phyloP scores from a whole-genome alignment of 1,284 basidiomycete genomes.

The Rugosomyces carneus region DNA sequence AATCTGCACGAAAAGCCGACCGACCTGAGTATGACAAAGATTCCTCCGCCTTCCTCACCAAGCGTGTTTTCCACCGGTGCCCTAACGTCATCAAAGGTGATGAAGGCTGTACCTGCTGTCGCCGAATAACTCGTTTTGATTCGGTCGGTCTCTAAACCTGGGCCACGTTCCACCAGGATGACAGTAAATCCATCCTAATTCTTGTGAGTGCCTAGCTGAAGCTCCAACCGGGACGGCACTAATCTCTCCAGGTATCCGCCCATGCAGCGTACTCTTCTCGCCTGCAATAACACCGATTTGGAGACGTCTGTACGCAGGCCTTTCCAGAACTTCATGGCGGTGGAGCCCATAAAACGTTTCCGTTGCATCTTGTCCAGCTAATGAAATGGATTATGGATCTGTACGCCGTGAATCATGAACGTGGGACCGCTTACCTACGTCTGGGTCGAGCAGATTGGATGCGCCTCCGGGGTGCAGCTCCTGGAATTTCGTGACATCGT shows the following conservation, averaged over 20 bases:
- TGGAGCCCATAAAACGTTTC: conserved; percentile 84
- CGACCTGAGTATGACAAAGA: conserved; percentile 64
- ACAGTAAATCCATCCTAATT: conserved; percentile 33
- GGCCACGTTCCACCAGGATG: conserved; percentile 64
- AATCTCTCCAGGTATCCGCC: conserved; percentile 49
- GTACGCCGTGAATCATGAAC: not conserved
- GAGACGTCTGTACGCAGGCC: conserved; percentile 67
- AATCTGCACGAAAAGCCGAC: conserved; percentile 1
- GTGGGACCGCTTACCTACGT: conserved; percentile 46
- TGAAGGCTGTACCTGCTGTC: conserved; percentile 76
- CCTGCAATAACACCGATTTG: conserved; percentile 67
- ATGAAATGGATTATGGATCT: conserved; percentile 20
- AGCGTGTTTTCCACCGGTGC: conserved; percentile 83
- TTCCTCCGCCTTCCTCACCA: conserved; percentile 70
- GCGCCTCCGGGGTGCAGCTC: conserved; percentile 78
- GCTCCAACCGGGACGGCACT: conserved; percentile 58
- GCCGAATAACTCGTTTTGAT: conserved; percentile 71
- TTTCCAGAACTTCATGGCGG: conserved; percentile 70
- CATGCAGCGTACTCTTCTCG: conserved; percentile 51
- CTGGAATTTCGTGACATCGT: conserved; percentile 73
- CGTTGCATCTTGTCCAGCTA: conserved; percentile 80
- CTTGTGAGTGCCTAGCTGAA: conserved; percentile 21
- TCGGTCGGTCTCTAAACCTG: conserved; percentile 71
- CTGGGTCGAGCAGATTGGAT: conserved; percentile 58
- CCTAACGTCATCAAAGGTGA: conserved; percentile 86